Evolutionary conservation across 2,329 filamentous ascomycete genomes (phyloP), one percentile per base, ranked within the genome.

Genomic region (Aspergillus costaricaensis): DNA sequence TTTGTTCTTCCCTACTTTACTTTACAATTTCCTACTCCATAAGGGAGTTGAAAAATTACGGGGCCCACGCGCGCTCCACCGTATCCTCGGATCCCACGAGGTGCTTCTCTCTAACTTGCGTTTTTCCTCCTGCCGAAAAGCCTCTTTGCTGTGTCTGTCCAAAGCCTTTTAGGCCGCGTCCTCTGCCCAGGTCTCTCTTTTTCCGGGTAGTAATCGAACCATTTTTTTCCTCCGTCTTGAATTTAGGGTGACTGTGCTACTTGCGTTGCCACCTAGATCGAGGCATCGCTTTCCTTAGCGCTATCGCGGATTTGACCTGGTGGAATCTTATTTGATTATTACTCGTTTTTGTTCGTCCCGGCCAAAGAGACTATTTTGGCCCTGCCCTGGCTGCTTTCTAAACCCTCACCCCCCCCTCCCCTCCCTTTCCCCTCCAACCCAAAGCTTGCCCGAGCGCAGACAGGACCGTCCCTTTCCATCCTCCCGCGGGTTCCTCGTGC

Each of bases 21-120:
- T 27, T 27, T 55, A 48, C 59, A 50, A 49, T 36, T 25, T 25
- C 41, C 58, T 66, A 57, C 60, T 61, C 56, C 44, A 60, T 41
- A 60, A 36, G 47, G 38, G 57, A 58, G 52, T 36, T 52, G 50
- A 63, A 65, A 70, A 64, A 68, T 68, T 69, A 69, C 65, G 58
- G 65, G 63, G 64, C 67, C 70, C 69, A 71, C 70, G 62, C 65
- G 62, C 65, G 67, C 63, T 72, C 72, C 73, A 74, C 71, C 63
- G 59, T 63, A 70, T 68, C 69, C 71, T 75, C 74, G 74, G 72
- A 75, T 73, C 71, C 72, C 74, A 76, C 73, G 73, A 75, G 72
- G 70, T 65, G 63, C 65, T 55, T 39, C 52, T 55, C 52, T 66
- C 67, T 57, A 56, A 61, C 59, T 62, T 69, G 62, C 55, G 61